A percentile compares a stretch with the other conserved stretches of the same genome.
These are phyloP conservation scores for Colletotrichum limetticola DNA, from an alignment of 2,329 filamentous ascomycete genomes.

Conservation along the genomic window DNA sequence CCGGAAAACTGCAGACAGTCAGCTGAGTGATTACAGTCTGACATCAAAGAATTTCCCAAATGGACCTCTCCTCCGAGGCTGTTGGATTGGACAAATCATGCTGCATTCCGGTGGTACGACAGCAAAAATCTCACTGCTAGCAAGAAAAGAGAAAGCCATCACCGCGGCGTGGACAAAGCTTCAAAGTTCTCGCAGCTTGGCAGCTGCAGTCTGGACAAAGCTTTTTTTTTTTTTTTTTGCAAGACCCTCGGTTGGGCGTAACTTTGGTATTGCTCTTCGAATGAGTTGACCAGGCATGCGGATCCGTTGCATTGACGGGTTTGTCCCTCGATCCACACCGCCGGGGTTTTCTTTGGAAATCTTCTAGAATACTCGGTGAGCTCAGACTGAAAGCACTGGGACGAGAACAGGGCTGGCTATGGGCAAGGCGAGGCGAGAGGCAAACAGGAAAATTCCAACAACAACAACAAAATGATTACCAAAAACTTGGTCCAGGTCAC, in stretches of 20 bases:
- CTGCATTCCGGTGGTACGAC: neutral
- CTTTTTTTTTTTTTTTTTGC: neutral
- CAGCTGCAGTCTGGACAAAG: no score
- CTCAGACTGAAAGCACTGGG: neutral
- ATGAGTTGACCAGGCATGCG: neutral
- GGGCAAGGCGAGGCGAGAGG: neutral
- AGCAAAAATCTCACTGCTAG: neutral
- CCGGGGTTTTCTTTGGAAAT: conserved; percentile 4
- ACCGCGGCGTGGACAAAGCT: neutral
- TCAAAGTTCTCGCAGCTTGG: no score
- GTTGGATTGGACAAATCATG: neutral
- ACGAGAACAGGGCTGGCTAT: no score
- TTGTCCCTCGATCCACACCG: neutral
- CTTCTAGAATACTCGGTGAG: conserved; percentile 13
- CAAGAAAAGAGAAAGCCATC: neutral
- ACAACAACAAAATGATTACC: neutral
- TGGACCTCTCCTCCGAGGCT: neutral
- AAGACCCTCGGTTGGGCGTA: neutral
- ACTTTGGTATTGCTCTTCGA: neutral
- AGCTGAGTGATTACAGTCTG: neutral
- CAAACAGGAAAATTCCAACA: neutral
- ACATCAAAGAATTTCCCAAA: neutral
- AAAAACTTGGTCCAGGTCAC: neutral
- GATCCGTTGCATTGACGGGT: conserved; percentile 1
- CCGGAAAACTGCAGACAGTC: neutral